Evolutionary conservation across 441 rosid species (phyloP).

Genomic region (Arabidopsis hybrid): DNA sequence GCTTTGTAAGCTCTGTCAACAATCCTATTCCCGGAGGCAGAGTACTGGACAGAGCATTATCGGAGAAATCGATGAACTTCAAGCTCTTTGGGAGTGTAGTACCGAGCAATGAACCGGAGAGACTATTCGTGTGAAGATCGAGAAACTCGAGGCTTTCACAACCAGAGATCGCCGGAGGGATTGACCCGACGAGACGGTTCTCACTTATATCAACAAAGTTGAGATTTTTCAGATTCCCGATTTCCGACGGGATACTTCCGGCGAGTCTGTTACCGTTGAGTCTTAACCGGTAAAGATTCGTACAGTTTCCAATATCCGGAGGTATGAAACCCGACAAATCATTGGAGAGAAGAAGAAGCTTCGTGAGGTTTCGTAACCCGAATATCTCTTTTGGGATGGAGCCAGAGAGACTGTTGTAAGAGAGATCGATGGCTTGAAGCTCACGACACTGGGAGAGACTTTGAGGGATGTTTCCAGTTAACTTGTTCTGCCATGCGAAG

Average conservation of each 20-base stretch:
- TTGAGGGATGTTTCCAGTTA: conserved; percentile 73
- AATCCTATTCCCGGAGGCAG: conserved; percentile 62
- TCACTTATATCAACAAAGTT: conserved; percentile 64
- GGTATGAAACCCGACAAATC: conserved; percentile 60
- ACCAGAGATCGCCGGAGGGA: conserved; percentile 59
- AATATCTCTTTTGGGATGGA: conserved; percentile 74
- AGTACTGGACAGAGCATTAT: conserved; percentile 64
- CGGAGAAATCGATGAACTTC: conserved; percentile 70
- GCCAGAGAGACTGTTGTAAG: conserved; percentile 82
- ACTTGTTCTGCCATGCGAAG: conserved; percentile 88
- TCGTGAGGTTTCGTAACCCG: conserved; percentile 71
- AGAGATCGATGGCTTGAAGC: conserved; percentile 90
- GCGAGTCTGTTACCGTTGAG: conserved; percentile 53
- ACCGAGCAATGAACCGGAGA: conserved; percentile 70
- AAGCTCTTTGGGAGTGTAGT: conserved; percentile 64
- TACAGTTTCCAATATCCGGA: conserved; percentile 65
- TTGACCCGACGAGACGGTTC: conserved; percentile 57
- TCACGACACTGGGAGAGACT: conserved; percentile 68
- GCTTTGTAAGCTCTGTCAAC: conserved; percentile 74
- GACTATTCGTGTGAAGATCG: conserved; percentile 81
- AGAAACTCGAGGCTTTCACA: conserved; percentile 78
- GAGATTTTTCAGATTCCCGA: conserved; percentile 55
- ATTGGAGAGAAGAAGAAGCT: conserved; percentile 74
- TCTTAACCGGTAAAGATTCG: conserved; percentile 56
- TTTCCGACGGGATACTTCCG: conserved; percentile 66